phyloP scores from a whole-genome alignment of 1,139 yeast species.

The Eremothecium cymbalariae region DNA sequence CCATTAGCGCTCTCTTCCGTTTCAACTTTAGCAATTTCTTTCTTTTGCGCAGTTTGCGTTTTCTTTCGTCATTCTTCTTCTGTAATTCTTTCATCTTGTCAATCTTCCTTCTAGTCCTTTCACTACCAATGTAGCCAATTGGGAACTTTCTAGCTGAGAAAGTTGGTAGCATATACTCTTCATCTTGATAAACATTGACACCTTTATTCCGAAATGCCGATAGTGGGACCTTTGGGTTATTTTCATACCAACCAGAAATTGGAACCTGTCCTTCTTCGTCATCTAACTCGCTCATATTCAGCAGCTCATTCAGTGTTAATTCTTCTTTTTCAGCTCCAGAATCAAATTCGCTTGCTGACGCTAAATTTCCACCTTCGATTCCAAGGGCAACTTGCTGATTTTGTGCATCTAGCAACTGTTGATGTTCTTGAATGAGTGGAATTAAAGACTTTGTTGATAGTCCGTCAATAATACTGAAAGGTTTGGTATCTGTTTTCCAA shows the following conservation, averaged over 20 bases:
- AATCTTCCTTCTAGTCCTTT: constrained; percentile 30
- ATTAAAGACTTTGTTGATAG: constrained; percentile 72
- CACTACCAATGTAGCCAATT: constrained; percentile 32
- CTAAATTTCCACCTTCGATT: constrained; percentile 14
- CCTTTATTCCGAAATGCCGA: constrained; percentile 88
- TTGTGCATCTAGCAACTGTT: constrained; percentile 21
- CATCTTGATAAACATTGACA: constrained; percentile 29
- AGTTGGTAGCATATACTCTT: constrained; percentile 28
- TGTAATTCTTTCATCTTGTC: constrained; percentile 32
- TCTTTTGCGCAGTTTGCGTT: constrained; percentile 27
- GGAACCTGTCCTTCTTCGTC: constrained; percentile 53
- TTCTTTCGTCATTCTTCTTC: constrained; percentile 28
- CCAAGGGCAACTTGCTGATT: constrained; percentile 13
- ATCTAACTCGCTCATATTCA: constrained; percentile 82
- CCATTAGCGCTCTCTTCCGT: constrained; percentile 26
- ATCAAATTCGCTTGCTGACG: constrained; percentile 18
- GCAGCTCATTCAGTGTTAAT: constrained; percentile 71
- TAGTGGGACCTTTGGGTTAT: constrained; percentile 59
- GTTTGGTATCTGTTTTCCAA: constrained; percentile 80
- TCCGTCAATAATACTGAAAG: constrained; percentile 92
- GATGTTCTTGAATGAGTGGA: constrained; percentile 33
- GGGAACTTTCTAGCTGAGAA: constrained; percentile 30
- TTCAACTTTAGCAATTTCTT: constrained; percentile 27
- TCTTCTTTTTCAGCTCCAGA: constrained; percentile 47
- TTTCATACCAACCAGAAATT: constrained; percentile 32